Base-by-base conservation (phyloP, 495 filamentous ascomycete genomes). In the Hyaloscypha hepaticicola region DNA sequence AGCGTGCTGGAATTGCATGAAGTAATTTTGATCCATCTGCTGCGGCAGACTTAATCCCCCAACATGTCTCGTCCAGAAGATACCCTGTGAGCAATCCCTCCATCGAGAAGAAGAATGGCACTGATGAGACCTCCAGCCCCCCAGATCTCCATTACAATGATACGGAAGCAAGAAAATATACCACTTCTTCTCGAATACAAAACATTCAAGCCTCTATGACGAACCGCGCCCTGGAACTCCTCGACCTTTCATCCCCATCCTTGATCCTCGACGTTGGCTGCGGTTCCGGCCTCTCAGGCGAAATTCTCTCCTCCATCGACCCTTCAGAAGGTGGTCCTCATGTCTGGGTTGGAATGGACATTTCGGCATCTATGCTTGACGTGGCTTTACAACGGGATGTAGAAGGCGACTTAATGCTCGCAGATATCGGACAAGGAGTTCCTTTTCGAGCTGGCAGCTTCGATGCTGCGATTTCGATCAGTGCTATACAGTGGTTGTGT, bases 81-180 rank as follows among this genome's bases (percentile, higher is more conserved):
- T 79, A 88, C 83, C 63, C 87, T 97, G 91, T 96, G 80, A 58
- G 82, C 73, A 49, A 48, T 62, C 31, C 45, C 63, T 55, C 51
- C 56, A 49, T 38, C 45, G 22, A 49, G 41, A 55, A 65, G 68
- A 34, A 55, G 26, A 24, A 55, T 48, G 61, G 62, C 51, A 52
- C 45, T 67, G 61, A 60, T 28, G 57, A 58, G 22, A 27, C 33
- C 38, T 34, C 58, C 63, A 96, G 92, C 69, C 90, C 91, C 56
- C 92, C 95, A 64, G 95, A 99, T 79, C 86, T 98, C 69, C 95
- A 94, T 80, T 99, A 99, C 81, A 90, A 96, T 78, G 96, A 97
- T 76, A 82, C 84, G 80, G 92, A 96, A 80, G 92, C 95, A 16
- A 88, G 88, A 74, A 94, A 96, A 80, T 99, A 99, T 79, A 99